Base-by-base conservation (phyloP, 129 eudicot genomes). In the Glebionis coronaria region DNA sequence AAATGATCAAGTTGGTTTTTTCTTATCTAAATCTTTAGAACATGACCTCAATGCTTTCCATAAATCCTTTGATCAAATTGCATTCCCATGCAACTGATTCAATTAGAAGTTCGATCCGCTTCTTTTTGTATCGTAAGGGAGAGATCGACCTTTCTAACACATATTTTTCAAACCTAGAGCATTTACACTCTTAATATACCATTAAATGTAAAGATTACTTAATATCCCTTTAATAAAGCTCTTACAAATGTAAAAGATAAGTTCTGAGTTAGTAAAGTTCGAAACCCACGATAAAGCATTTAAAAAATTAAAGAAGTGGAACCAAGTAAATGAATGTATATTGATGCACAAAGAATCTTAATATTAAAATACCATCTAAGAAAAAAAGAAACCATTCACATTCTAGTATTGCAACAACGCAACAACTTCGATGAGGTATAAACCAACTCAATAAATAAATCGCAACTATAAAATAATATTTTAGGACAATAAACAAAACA, bases 391-490 rank as follows among this genome's bases (percentile, higher is more conserved):
- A 53, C 64, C 70, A 35, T 73, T 55, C 78, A 65, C 78, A 56
- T 65, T 44, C 52, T 73, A 56, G 50, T 55, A 44, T 65, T 44
- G 72, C 78, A 45, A 56, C 72, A 63, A 20, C 76, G 14, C 71
- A 44, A 52, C 71, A 40, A 21, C 66, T 15, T 18, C 67, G 42
- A 69, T 65, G 49, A 44, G 56, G 65, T 13, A 64, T 53, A 28
- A 73, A 49, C 44, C 40, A 62, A 66, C 16, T 65, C 1, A 23
- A 40, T n/a, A 54, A 25, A 73, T 14, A 40, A 56, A 20, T 73
- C 53, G 0, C 19, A 63, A 73, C 21, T 14, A 13, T 44, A 14
- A 55, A 63, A 44, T 23, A 64, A 9, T 55, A 38, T 11, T 12
- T 12, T 15, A 46, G 12, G 18, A 15, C n/a, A 45, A 58, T 0